phyloP scores from a whole-genome alignment of 148 eudicot species.

The Vaccinium vitisidaea region DNA sequence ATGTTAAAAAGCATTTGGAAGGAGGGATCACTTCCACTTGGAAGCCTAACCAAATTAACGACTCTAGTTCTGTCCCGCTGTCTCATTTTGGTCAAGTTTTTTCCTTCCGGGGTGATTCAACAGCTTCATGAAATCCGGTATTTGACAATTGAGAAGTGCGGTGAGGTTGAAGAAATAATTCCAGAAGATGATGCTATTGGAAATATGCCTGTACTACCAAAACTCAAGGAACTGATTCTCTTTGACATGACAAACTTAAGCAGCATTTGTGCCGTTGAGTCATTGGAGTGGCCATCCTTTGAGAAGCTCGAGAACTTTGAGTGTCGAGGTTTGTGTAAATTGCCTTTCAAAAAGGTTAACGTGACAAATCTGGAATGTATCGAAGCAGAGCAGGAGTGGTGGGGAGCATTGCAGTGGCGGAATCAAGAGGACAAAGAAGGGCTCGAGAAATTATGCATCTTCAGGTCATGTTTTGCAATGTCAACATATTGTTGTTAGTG shows the following conservation, averaged over 20 bases:
- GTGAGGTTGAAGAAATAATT: not conserved
- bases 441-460: not conserved
- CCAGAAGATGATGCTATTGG: not conserved
- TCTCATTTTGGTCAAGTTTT: not conserved
- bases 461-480: not conserved
- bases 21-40: slow-evolving; percentile 4
- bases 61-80: slow-evolving; percentile 1
- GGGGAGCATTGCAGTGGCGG: not conserved
- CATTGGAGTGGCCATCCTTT: slow-evolving; percentile 15
- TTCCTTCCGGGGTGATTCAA: not conserved
- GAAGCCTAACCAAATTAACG: not conserved
- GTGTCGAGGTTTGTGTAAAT: not conserved
- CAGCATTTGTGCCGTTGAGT: not conserved
- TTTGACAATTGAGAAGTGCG: slow-evolving; percentile 5
- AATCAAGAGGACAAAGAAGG: not conserved
- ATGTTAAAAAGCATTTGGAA: slow-evolving; percentile 11
- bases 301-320: not conserved
- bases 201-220: not conserved
- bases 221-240: not conserved
- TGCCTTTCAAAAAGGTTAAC: not conserved
- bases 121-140: not conserved
- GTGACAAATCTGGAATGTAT: not conserved
- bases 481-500: not conserved
- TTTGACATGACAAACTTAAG: not conserved
- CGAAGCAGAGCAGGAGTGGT: not conserved